These are phyloP conservation scores for Tulasnella sp. DNA, from an alignment of 768 basidiomycete genomes.

Conservation along the genomic window DNA sequence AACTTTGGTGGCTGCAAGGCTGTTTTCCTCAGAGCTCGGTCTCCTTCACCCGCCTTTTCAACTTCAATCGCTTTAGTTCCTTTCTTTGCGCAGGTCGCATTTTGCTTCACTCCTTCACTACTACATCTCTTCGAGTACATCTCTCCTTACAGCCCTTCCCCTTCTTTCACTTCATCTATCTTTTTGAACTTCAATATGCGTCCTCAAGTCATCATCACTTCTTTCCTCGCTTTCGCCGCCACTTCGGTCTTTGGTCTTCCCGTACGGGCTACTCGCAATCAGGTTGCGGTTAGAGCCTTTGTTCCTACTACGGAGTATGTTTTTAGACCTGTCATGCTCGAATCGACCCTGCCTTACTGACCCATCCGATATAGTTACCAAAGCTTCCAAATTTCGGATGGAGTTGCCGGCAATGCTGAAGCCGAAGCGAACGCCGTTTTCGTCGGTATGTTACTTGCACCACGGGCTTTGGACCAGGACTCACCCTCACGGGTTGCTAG, in stretches of 20 bases:
- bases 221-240: not conserved
- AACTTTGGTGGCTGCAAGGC: not conserved
- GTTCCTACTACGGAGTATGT: not conserved
- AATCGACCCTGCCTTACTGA: not conserved
- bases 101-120: not conserved
- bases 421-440: slow-evolving; percentile 42
- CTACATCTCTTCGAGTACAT: not conserved
- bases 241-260: not conserved
- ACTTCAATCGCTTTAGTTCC: not conserved
- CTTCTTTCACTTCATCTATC: not conserved
- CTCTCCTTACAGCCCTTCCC: not conserved
- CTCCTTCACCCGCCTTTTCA: not conserved
- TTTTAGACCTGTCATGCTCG: not conserved
- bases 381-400: slow-evolving; percentile 43
- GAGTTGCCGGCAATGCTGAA: slow-evolving; percentile 39
- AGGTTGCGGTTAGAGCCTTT: not conserved
- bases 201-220: not conserved
- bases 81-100: slow-evolving; percentile 9
- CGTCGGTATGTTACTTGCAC: slow-evolving; percentile 32
- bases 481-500: not conserved
- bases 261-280: not conserved
- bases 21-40: not conserved
- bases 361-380: slow-evolving; percentile 35
- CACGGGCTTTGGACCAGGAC: not conserved
- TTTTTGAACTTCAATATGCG: not conserved